These are phyloP conservation scores for Tolypocladium cylindrosporum DNA, from an alignment of 2,329 filamentous ascomycete genomes.

Conservation along the genomic window DNA sequence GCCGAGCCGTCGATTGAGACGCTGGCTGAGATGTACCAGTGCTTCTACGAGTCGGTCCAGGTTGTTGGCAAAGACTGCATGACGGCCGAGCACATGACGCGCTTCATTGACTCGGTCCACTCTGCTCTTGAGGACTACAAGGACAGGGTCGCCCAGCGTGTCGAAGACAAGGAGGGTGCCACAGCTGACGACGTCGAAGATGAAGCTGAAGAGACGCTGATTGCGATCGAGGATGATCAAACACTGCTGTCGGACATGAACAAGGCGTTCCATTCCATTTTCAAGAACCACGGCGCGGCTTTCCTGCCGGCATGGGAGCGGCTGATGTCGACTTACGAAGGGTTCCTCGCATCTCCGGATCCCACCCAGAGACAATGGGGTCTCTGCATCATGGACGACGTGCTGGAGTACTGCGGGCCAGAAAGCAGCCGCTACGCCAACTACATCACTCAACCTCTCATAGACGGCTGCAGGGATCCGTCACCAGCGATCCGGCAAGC, in stretches of 20 bases:
- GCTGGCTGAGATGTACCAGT: constrained; percentile 97
- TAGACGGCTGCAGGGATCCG: constrained; percentile 75
- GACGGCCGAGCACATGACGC: constrained; percentile 65
- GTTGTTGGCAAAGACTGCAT: constrained; percentile 82
- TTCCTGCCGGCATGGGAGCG: constrained; percentile 87
- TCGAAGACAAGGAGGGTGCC: constrained; percentile 65
- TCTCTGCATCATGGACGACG: constrained; percentile 97
- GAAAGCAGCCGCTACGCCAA: constrained; percentile 80
- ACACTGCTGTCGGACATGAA: constrained; percentile 98
- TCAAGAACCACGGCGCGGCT: constrained; percentile 82
- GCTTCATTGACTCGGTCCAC: constrained; percentile 78
- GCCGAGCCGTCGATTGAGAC: constrained; percentile 95
- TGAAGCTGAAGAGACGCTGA: constrained; percentile 73
- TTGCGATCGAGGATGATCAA: constrained; percentile 95
- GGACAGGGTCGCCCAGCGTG: constrained; percentile 68
- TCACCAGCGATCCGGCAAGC: constrained; percentile 92
- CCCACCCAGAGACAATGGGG: constrained; percentile 95
- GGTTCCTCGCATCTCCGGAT: constrained; percentile 71
- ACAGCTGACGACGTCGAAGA: constrained; percentile 86
- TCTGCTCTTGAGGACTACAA: constrained; percentile 90
- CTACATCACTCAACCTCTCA: constrained; percentile 77
- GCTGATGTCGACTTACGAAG: constrained; percentile 74
- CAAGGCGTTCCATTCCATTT: constrained; percentile 98
- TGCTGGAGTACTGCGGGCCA: constrained; percentile 89
- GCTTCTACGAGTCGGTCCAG: constrained; percentile 97